Conservation (phyloP, 1,284 basidiomycete genomes). For the Wallemia ichthyophaga region DNA sequence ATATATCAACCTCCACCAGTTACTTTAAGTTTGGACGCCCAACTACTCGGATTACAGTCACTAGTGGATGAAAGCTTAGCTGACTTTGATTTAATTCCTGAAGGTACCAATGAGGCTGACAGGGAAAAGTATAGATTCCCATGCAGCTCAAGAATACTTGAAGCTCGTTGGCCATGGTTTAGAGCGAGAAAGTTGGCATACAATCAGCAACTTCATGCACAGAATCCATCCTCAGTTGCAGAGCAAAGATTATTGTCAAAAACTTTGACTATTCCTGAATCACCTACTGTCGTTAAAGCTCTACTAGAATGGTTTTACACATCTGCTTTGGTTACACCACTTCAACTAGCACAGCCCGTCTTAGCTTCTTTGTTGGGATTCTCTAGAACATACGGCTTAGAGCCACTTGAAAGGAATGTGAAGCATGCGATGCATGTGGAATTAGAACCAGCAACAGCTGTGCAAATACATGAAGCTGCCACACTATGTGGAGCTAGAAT, state of each 20-base stretch:
- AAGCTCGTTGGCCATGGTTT: conserved; percentile 85
- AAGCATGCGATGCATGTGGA: conserved; percentile 74
- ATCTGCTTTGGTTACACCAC: conserved; percentile 45
- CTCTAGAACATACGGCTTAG: conserved; percentile 47
- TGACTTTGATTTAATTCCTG: conserved; percentile 44
- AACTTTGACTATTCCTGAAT: conserved; percentile 49
- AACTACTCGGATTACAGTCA: conserved; percentile 38
- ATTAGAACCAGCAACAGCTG: conserved; percentile 47
- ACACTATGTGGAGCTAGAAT: conserved; percentile 63
- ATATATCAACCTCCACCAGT: conserved; percentile 60
- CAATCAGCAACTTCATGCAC: conserved; percentile 1
- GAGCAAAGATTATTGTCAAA: conserved; percentile 53
- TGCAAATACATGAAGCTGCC: conserved; percentile 75
- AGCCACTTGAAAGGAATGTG: conserved; percentile 42
- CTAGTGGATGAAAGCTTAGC: conserved; percentile 41
- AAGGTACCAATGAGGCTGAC: conserved; percentile 1
- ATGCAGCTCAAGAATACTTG: conserved; percentile 49
- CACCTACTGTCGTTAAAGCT: conserved; percentile 61
- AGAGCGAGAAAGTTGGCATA: conserved; percentile 17
- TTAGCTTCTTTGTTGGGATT: conserved; percentile 60
- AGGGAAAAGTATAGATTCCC: conserved; percentile 20
- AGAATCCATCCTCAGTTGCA: conserved; percentile 2
- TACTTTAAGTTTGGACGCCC: conserved; percentile 35
- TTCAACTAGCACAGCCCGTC: conserved; percentile 68
- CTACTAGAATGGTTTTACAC: conserved; percentile 81